Evolutionary conservation across 2,329 filamentous ascomycete species (phyloP), one percentile per base, ranked within the genome.

Genomic region (Pezicula neosporulosa): DNA sequence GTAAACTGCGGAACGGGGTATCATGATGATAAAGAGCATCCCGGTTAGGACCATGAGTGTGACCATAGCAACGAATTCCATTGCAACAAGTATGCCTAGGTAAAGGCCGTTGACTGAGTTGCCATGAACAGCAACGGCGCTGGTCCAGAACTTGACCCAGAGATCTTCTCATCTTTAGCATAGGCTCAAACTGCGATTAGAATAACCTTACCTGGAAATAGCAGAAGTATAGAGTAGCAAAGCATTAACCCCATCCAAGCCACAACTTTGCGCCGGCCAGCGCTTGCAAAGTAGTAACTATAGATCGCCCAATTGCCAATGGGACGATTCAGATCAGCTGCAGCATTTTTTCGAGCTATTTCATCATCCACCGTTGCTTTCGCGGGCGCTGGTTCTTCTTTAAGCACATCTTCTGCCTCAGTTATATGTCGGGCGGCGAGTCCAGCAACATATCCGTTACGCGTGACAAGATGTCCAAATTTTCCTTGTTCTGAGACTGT

Each of bases 21-120:
- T 74, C 73, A 81, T 79, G 3, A 66, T 72, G 30, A 80, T 73
- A 44, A 80, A 74, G 55, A 80, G 72, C 69, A 70, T 71, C 28
- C 47, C 50, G 28, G 50, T 15, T 38, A 54, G 19, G 15, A 51
- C 24, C 21, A 48, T 53, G 16, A 58, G 54, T 16, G 45, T 49
- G 27, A 6, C 27, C 28, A 59, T 52, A 12, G 51, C 45, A 38
- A 47, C 12, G 27, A 49, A 37, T 27, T 54, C 56, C 67, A 72
- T 28, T 13, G 38, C 44, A n/a, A 55, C 21, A 24, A 57, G 50
- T 41, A 62, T 48, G 9, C 52, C 50, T 10, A 63, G 39, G 36
- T 62, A 63, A 16, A 54, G 37, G 10, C 53, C 50, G 18, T 59
- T 59, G 35, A 57, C 51, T 15, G 51, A 47, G 37, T 61, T 63